Evolutionary conservation across 2,329 filamentous ascomycete species (phyloP), one percentile per base, ranked within the genome.

Genomic region (Scedosporium dehoogii): DNA sequence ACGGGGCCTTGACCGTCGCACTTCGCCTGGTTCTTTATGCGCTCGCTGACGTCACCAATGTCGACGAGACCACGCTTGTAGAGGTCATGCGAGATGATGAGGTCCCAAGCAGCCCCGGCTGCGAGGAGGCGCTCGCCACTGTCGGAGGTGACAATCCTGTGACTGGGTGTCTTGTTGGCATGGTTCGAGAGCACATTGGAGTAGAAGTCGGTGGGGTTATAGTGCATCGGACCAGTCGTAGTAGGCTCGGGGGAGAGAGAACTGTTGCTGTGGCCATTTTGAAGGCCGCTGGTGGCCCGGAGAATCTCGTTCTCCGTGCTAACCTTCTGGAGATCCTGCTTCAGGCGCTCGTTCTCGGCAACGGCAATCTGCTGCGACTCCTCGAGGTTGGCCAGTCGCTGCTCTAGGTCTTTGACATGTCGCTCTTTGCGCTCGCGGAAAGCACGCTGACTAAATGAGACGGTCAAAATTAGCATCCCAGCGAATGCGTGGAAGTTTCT

Each of bases 391-490:
- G 85, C 87, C 29, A 97, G 85, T 73, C 96, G 94, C 63, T 86
- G 84, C 75, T 81, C 92, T 25, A 97, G 86, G 65, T 97, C 92
- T 73, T 92, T 92, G 65, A 97, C 92, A 70, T 96, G 92, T 63
- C 87, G 88, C 73, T 97, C 93, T 75, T 97, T 97, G 68, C 93
- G 88, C 75, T 97, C 93, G 64, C 93, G 91, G 74, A 97, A 97
- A 38, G 94, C 93, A 69, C 93, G 88, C 81, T 97, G 94, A 58
- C 93, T 97, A 66, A 55, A 23, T 27, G 12, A 27, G 21, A 27
- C 12, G 2, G 12, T 7, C 7, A 6, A 12, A 9, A 27, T 56
- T 33, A 25, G 58, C 7, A 25, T 12, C 59, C 46, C 3, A 12
- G 38, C 33, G 10, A 12, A 12, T 25, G 16, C 46, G 18, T 21